Percentiles rank a stretch among this genome's conserved stretches.
These are phyloP conservation scores for Sclerotinia trifoliorum DNA, from an alignment of 2,329 filamentous ascomycete species.

Conservation along the genomic window DNA sequence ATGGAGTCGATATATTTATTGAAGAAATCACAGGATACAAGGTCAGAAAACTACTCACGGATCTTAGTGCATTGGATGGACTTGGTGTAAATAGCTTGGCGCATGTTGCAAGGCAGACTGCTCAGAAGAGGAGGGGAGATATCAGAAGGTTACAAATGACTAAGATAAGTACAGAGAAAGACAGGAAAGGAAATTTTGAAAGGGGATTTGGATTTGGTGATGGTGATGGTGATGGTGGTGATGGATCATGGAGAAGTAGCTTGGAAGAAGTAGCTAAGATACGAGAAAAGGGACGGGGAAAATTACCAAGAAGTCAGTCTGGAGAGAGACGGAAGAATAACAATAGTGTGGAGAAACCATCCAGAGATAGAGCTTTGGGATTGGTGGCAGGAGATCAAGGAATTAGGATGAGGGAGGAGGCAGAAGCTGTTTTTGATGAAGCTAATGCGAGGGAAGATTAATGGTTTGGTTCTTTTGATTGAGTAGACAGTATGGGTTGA, in stretches of 20 bases:
- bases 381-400: slow-evolving; percentile 20
- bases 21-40: slow-evolving; percentile 51
- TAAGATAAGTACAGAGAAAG: slow-evolving; percentile 1
- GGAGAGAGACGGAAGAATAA: slow-evolving; percentile 3
- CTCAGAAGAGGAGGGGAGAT: slow-evolving; percentile 29
- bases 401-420: slow-evolving; percentile 18
- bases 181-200: not conserved
- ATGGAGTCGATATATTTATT: slow-evolving; percentile 53
- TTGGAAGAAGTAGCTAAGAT: not conserved
- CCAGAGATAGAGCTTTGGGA: slow-evolving; percentile 15
- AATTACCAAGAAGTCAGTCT: slow-evolving; percentile 3
- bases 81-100: slow-evolving; percentile 39
- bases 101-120: slow-evolving; percentile 32
- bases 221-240: not conserved
- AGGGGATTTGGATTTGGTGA: not conserved
- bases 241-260: not conserved
- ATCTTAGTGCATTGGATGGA: slow-evolving; percentile 52
- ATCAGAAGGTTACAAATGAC: slow-evolving; percentile 15
- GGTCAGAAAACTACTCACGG: slow-evolving; percentile 55
- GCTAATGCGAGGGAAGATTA: slow-evolving; percentile 13
- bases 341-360: not conserved
- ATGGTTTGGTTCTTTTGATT: not conserved
- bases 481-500: not conserved
- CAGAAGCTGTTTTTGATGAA: slow-evolving; percentile 13
- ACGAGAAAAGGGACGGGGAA: not conserved